Evolutionary conservation across 164 flowering plant species (phyloP).

Genomic region (Stephania yunnanensis): DNA sequence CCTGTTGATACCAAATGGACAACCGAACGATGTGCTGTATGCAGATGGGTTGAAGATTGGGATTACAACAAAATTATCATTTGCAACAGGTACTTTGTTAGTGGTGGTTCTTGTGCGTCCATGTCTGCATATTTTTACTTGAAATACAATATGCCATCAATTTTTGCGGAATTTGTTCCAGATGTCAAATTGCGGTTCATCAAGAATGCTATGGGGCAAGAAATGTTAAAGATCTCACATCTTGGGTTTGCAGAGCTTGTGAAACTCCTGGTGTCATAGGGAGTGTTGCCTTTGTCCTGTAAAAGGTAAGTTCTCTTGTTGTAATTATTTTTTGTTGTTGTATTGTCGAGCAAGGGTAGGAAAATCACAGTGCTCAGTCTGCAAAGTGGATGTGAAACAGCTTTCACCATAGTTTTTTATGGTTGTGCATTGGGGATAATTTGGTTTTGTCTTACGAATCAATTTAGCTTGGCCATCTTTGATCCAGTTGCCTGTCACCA

Average conservation of each 20-base stretch:
- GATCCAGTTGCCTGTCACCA: not conserved
- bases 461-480: not conserved
- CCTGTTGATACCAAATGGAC: constrained; percentile 94
- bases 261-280: constrained; percentile 79
- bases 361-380: not conserved
- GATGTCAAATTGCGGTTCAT: constrained; percentile 99
- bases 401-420: not conserved
- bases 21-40: constrained; percentile 95
- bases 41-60: constrained; percentile 99
- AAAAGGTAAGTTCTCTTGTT: constrained; percentile 57
- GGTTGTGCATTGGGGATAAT: not conserved
- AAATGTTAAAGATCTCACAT: constrained; percentile 69
- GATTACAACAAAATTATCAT: constrained; percentile 95
- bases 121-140: not conserved
- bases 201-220: constrained; percentile 98
- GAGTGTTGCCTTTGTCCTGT: constrained; percentile 99
- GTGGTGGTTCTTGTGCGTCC: not conserved
- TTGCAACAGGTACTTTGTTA: constrained; percentile 63
- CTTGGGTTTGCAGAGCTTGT: constrained; percentile 99
- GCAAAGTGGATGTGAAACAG: not conserved
- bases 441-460: not conserved
- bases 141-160: not conserved
- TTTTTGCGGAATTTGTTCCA: constrained; percentile 20
- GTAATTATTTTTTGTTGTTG: not conserved
- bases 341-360: not conserved